Percentiles rank a stretch among this genome's conserved stretches.
Conservation (phyloP, 1,284 basidiomycete species). For the Tilletia horrida region DNA sequence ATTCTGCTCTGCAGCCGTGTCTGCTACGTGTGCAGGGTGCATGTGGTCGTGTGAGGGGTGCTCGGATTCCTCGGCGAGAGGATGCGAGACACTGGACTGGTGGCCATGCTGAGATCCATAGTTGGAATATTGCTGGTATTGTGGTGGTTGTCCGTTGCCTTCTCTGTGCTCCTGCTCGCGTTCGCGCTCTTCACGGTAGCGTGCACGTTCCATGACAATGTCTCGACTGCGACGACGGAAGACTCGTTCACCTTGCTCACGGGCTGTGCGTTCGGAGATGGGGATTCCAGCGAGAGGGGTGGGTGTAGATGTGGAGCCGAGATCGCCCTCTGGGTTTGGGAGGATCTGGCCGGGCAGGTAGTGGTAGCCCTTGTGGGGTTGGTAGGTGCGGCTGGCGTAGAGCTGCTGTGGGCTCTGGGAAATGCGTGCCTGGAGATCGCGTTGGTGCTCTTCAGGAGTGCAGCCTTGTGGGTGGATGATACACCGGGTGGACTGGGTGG, state of each 20-base stretch:
- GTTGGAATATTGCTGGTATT: conserved; percentile 1
- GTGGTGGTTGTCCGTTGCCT: neutral
- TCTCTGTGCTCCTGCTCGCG: neutral
- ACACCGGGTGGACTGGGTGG: neutral
- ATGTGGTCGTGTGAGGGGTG: neutral
- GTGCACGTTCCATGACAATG: conserved; percentile 13
- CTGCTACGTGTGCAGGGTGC: neutral
- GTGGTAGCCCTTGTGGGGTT: conserved; percentile 5
- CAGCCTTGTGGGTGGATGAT: neutral
- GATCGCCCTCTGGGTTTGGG: neutral
- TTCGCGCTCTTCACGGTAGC: conserved; percentile 5
- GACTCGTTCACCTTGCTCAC: conserved; percentile 7
- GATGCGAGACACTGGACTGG: neutral
- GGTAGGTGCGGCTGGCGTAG: neutral
- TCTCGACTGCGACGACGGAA: conserved; percentile 15
- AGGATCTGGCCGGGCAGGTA: conserved; percentile 14
- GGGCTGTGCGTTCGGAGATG: neutral
- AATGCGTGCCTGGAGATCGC: neutral
- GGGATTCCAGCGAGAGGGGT: conserved; percentile 5
- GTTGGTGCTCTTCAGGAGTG: neutral
- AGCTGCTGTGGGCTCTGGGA: neutral
- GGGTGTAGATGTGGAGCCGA: conserved; percentile 7
- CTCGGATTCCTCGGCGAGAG: neutral
- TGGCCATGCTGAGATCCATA: neutral
- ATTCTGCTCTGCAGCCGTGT: neutral